Evolutionary conservation across 768 basidiomycete genomes (phyloP).

Genomic region (Naematelia encephala): DNA sequence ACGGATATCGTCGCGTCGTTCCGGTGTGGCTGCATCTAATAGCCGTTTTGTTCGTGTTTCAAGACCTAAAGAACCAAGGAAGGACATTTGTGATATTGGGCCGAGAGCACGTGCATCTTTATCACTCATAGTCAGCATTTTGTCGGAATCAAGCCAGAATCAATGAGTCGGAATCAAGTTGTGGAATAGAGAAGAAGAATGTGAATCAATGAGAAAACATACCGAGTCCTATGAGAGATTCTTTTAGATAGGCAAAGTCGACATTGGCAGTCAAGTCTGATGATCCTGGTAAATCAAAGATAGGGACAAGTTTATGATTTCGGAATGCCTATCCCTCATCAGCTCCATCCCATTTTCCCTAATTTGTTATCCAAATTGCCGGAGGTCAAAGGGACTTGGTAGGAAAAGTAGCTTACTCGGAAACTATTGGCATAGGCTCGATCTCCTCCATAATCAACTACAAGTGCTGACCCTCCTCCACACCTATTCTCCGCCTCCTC

Average conservation of each 20-base stretch:
- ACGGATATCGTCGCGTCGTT: conserved; percentile 57
- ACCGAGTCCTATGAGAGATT: conserved; percentile 70
- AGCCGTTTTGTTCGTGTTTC: conserved; percentile 64
- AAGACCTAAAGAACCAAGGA: conserved; percentile 76
- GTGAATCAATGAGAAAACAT: conserved; percentile 26
- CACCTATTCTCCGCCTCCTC: conserved; percentile 4
- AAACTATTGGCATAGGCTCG: conserved; percentile 69
- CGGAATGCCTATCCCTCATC: conserved; percentile 70
- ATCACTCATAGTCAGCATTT: neutral
- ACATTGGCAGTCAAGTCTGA: conserved; percentile 96
- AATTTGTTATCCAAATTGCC: neutral
- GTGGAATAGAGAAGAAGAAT: neutral
- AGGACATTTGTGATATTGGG: conserved; percentile 69
- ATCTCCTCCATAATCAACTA: conserved; percentile 85
- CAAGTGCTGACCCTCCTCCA: conserved; percentile 59
- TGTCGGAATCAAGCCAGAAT: neutral
- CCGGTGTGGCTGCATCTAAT: conserved; percentile 57
- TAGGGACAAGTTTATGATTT: conserved; percentile 75
- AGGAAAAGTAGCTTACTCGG: conserved; percentile 59
- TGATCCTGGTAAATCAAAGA: conserved; percentile 78
- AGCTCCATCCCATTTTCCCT: neutral
- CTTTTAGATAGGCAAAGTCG: conserved; percentile 82
- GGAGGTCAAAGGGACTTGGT: neutral
- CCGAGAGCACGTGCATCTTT: conserved; percentile 56
- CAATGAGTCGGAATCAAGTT: neutral